A percentile compares a stretch with the other conserved stretches of the same genome.
Evolutionary conservation across 208 protist genomes (phyloP).

Genomic region (Balamuthia mandrillaris): DNA sequence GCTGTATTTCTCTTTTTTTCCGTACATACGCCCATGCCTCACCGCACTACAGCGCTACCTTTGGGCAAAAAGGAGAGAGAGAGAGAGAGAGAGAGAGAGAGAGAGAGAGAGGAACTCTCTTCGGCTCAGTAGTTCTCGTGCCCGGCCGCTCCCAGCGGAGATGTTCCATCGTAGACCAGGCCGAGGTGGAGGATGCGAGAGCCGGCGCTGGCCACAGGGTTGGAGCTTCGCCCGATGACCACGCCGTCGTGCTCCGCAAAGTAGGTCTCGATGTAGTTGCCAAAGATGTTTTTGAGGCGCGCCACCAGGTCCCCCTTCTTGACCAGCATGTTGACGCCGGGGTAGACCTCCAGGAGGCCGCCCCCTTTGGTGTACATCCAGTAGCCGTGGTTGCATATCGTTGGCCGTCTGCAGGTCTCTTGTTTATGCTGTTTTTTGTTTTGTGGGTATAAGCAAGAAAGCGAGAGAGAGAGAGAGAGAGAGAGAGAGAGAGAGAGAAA

Average conservation of each 20-base stretch:
- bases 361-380: conserved; percentile 40
- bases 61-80: too few species aligned
- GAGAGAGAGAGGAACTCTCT: too few species aligned
- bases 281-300: conserved; percentile 30
- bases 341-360: conserved; percentile 39
- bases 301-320: conserved; percentile 33
- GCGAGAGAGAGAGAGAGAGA: background rate
- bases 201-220: conserved; percentile 44
- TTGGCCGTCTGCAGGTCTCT: background rate
- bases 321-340: conserved; percentile 34
- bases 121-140: conserved; percentile 28
- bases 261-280: conserved; percentile 42
- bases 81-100: too few species aligned
- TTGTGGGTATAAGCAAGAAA: background rate
- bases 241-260: conserved; percentile 45
- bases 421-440: background rate
- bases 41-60: too few species aligned
- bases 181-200: conserved; percentile 54
- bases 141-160: background rate
- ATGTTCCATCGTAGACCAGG: background rate
- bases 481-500: background rate
- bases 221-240: conserved; percentile 46
- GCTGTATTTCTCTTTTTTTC: too few species aligned
- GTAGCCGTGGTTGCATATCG: conserved; percentile 22
- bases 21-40: too few species aligned